Conservation (phyloP, 108 stramenopile genomes). For the Skeletonema costatum region DNA sequence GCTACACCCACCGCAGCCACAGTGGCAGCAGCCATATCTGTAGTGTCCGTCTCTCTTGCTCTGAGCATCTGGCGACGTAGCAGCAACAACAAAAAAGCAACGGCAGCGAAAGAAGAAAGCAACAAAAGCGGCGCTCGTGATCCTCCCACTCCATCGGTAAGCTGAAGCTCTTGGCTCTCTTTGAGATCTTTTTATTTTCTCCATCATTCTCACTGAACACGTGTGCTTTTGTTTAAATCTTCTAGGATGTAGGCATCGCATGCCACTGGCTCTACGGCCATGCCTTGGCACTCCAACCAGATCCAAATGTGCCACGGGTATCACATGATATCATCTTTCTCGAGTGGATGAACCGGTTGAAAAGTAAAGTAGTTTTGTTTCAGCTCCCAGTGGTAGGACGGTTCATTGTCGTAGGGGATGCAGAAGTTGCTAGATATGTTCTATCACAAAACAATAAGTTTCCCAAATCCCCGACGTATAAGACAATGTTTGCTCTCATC, state of each 20-base stretch:
- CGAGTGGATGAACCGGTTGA: conserved; percentile 30
- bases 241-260: neutral
- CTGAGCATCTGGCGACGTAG: neutral
- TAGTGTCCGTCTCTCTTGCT: neutral
- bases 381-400: conserved; percentile 26
- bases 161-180: neutral
- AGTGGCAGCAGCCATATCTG: neutral
- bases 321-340: conserved; percentile 33
- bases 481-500: conserved; percentile 6
- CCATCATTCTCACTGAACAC: neutral
- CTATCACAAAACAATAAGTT: neutral
- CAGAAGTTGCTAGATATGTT: conserved; percentile 24
- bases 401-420: conserved; percentile 34
- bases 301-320: conserved; percentile 9
- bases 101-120: neutral
- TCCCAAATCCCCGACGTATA: conserved; percentile 32
- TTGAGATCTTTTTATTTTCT: neutral
- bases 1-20: neutral
- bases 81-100: neutral
- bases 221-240: neutral
- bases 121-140: neutral
- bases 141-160: conserved; percentile 1
- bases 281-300: conserved; percentile 11
- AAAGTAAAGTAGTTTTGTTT: conserved; percentile 40
- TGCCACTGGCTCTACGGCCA: conserved; percentile 31